A percentile compares a stretch with the other conserved stretches of the same genome.
These are phyloP conservation scores for Ogataea neopini DNA, from an alignment of 805 yeast genomes.

Conservation along the genomic window DNA sequence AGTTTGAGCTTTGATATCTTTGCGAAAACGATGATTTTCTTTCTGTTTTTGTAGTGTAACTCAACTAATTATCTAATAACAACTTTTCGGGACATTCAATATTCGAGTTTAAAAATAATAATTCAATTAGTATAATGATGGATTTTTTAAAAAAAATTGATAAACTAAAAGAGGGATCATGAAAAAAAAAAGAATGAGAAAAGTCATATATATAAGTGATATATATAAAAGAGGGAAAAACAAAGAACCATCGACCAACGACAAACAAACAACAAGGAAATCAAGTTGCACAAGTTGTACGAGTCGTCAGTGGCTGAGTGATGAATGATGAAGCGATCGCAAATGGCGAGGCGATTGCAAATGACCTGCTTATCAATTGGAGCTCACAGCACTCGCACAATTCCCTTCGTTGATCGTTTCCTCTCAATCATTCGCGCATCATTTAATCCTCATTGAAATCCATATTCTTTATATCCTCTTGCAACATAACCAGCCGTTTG, in stretches of 20 bases:
- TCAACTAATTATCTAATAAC: not conserved
- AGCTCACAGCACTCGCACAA: too few relatives aligned
- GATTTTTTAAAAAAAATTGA: not conserved
- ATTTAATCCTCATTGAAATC: conserved; percentile 14
- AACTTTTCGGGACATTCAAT: not conserved
- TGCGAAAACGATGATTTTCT: conserved; percentile 6
- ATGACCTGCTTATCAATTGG: too few relatives aligned
- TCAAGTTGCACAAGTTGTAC: too few relatives aligned
- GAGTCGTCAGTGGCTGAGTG: too few relatives aligned
- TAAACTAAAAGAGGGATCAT: conserved; percentile 3
- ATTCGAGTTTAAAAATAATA: not conserved
- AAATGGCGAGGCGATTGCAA: too few relatives aligned
- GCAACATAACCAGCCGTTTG: conserved; percentile 38
- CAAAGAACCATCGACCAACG: conserved; percentile 1
- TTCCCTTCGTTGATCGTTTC: too few relatives aligned
- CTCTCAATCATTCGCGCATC: too few relatives aligned
- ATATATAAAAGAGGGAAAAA: not conserved
- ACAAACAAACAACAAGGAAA: too few relatives aligned
- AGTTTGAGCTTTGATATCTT: conserved; percentile 17
- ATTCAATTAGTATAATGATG: not conserved
- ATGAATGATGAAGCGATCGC: too few relatives aligned
- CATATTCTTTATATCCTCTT: conserved; percentile 29
- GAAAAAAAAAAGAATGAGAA: not conserved
- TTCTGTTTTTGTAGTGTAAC: not conserved
- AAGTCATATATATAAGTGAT: not conserved